Evolutionary conservation across 192 early-diverging fungal genomes (phyloP).

Genomic region (Entophlyctis luteolus): DNA sequence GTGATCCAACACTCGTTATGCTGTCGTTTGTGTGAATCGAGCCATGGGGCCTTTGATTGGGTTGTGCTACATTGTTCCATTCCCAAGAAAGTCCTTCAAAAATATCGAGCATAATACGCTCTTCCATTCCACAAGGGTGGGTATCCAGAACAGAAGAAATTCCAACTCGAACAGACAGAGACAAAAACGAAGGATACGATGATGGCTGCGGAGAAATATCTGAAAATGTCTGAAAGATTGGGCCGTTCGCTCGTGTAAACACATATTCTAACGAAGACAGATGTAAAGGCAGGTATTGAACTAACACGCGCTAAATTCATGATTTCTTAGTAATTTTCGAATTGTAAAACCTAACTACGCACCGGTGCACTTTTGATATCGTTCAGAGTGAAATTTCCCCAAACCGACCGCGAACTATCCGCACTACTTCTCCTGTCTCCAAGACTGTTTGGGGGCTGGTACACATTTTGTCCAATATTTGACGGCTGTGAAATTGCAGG

Average conservation of each 20-base stretch:
- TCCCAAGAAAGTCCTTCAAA: conserved; percentile 24
- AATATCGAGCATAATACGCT: conserved; percentile 23
- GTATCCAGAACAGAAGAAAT: conserved; percentile 6
- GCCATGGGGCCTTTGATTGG: not conserved
- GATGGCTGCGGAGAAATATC: not conserved
- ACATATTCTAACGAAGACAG: conserved; percentile 30
- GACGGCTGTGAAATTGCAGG: conserved; percentile 11
- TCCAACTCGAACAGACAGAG: conserved; percentile 19
- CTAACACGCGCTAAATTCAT: conserved; percentile 28
- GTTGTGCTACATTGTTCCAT: not conserved
- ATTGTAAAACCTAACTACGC: not conserved
- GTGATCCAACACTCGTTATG: not conserved
- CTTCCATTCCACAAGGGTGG: conserved; percentile 16
- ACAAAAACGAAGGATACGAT: conserved; percentile 12
- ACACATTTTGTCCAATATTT: conserved; percentile 1
- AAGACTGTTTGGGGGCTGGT: not conserved
- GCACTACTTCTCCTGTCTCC: conserved; percentile 10
- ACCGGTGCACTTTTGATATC: conserved; percentile 36
- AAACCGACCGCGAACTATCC: conserved; percentile 20
- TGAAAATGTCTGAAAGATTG: conserved; percentile 10
- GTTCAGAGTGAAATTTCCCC: conserved; percentile 31
- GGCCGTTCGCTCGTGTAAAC: not conserved
- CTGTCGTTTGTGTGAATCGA: not conserved
- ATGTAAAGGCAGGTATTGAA: conserved; percentile 43
- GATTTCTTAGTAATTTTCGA: not conserved